phyloP scores from a whole-genome alignment of 371 early-diverging fungal species.

The Sporodiniella umbellata region DNA sequence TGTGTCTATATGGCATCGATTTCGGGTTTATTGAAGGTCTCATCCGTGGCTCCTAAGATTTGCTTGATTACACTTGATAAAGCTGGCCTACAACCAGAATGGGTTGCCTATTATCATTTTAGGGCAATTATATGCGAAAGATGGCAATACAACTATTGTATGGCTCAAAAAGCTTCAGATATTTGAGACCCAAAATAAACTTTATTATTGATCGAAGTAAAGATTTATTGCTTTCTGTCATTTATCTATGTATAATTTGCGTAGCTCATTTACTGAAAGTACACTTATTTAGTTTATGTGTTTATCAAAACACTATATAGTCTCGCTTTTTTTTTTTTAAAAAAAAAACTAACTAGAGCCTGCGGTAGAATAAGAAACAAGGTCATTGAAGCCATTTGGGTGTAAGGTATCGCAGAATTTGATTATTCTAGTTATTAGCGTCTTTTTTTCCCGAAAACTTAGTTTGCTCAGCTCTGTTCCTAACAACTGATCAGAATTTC shows the following conservation, averaged over 20 bases:
- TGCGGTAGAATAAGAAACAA: not conserved
- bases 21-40: not conserved
- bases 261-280: not conserved
- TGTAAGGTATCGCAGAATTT: constrained; percentile 6
- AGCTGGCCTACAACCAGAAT: not conserved
- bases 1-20: not conserved
- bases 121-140: not conserved
- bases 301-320: no score
- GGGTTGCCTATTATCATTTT: not conserved
- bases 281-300: no score
- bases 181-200: not conserved
- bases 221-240: not conserved
- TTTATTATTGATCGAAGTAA: not conserved
- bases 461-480: constrained; percentile 8
- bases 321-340: no score
- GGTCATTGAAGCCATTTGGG: not conserved
- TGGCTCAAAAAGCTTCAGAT: not conserved
- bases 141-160: not conserved
- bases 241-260: not conserved
- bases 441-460: constrained; percentile 6
- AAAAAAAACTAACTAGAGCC: not conserved
- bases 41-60: not conserved
- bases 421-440: constrained; percentile 8
- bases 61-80: constrained; percentile 1
- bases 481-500: constrained; percentile 8